Percentiles rank a stretch among this genome's conserved stretches.
phyloP scores from a whole-genome alignment of 768 basidiomycete species.

The Cystofilobasidium bisporidii region DNA sequence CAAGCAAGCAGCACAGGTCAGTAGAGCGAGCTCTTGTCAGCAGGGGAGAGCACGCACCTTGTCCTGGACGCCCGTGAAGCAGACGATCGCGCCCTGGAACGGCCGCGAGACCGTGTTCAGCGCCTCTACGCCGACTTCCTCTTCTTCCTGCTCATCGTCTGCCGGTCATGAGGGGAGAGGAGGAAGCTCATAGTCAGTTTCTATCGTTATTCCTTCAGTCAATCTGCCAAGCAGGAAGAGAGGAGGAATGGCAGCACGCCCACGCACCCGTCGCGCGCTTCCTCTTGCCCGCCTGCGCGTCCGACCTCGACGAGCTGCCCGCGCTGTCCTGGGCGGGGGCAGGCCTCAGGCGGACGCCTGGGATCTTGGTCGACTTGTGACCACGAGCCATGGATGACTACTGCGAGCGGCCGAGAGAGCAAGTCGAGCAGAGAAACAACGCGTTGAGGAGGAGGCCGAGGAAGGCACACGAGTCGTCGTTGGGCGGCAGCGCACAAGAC shows the following conservation, averaged over 20 bases:
- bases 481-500: no score
- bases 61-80: conserved; percentile 67
- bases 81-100: conserved; percentile 56
- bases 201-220: not conserved
- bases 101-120: conserved; percentile 28
- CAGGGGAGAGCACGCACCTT: conserved; percentile 53
- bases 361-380: conserved; percentile 24
- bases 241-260: not conserved
- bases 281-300: not conserved
- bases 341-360: conserved; percentile 4
- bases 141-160: conserved; percentile 4
- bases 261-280: not conserved
- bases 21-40: no score
- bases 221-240: not conserved
- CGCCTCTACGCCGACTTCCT: conserved; percentile 1
- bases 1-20: conserved; percentile 10
- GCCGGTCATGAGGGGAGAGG: not conserved
- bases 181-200: not conserved
- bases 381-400: conserved; percentile 20
- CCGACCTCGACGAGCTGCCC: not conserved
- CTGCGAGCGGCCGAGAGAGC: no score
- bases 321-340: conserved; percentile 6
- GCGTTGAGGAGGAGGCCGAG: no score
- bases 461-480: no score
- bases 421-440: no score